These are phyloP conservation scores for Rhexocercosporidium sp. DNA, from an alignment of 2,329 filamentous ascomycete species.

Conservation along the genomic window DNA sequence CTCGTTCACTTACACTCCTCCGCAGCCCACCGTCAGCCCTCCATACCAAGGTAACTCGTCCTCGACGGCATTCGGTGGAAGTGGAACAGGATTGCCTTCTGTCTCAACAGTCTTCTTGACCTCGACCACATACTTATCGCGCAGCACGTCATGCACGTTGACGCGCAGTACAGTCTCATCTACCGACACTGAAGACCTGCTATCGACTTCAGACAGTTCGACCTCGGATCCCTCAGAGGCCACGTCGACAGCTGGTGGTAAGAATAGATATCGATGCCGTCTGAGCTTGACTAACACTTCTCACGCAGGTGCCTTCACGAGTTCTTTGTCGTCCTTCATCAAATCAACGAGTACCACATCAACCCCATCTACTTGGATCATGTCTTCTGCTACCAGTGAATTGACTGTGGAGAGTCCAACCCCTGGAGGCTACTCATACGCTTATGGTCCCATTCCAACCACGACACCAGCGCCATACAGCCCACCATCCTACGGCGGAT, in stretches of 20 bases:
- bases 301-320: slow-evolving; percentile 9
- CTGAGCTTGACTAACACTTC: neutral
- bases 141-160: slow-evolving; percentile 15
- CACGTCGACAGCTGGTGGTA: slow-evolving; percentile 17
- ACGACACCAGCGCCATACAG: slow-evolving; percentile 5
- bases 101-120: neutral
- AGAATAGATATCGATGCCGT: neutral
- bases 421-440: neutral
- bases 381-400: neutral
- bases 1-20: neutral
- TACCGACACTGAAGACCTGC: neutral
- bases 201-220: neutral
- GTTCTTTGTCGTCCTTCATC: neutral
- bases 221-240: neutral
- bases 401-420: neutral
- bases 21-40: neutral
- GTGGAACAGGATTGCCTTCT: slow-evolving; percentile 6
- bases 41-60: slow-evolving; percentile 11
- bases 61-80: slow-evolving; percentile 5
- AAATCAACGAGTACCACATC: neutral
- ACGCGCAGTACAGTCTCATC: slow-evolving; percentile 1
- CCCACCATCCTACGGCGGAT: slow-evolving; percentile 10
- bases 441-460: slow-evolving; percentile 5
- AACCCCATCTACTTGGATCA: slow-evolving; percentile 2
- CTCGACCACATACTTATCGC: slow-evolving; percentile 5